Percentiles rank a stretch among this genome's conserved stretches.
phyloP scores from a whole-genome alignment of 202 grass and related monocot genomes.

The Schoenoplectus tabernaemontani region DNA sequence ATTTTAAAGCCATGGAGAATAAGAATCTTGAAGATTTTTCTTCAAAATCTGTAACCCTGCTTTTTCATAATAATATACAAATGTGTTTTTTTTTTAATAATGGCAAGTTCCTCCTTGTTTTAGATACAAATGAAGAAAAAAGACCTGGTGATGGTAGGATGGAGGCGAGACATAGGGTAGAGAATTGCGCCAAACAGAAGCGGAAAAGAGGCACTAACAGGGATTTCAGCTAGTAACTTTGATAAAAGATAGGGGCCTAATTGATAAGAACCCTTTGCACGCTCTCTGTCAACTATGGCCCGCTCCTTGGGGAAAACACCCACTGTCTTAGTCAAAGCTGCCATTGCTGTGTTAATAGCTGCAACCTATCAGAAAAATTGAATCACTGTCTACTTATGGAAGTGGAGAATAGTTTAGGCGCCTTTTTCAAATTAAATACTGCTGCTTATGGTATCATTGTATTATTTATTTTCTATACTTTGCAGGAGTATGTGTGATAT shows the following conservation, averaged over 20 bases:
- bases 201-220: constrained; percentile 79
- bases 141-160: constrained; percentile 73
- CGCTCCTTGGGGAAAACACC: constrained; percentile 95
- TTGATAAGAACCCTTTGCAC: constrained; percentile 77
- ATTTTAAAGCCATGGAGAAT: not conserved
- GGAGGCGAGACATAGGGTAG: constrained; percentile 94
- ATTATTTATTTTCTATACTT: not conserved
- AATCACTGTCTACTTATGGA: not conserved
- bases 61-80: not conserved
- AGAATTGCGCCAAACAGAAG: constrained; percentile 86
- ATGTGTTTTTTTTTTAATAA: not conserved
- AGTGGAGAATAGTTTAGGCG: not conserved
- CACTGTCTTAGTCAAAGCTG: constrained; percentile 87
- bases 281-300: constrained; percentile 83
- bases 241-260: constrained; percentile 90
- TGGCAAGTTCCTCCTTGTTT: not conserved
- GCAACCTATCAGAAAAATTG: constrained; percentile 51
- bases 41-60: not conserved
- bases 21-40: not conserved
- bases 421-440: not conserved
- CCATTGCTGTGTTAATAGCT: constrained; percentile 98
- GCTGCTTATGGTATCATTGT: not conserved
- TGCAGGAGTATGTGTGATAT: not conserved
- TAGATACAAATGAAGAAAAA: constrained; percentile 7
- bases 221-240: constrained; percentile 84